These are phyloP conservation scores for Galerina sulciceps DNA, from an alignment of 768 basidiomycete genomes.

Conservation along the genomic window DNA sequence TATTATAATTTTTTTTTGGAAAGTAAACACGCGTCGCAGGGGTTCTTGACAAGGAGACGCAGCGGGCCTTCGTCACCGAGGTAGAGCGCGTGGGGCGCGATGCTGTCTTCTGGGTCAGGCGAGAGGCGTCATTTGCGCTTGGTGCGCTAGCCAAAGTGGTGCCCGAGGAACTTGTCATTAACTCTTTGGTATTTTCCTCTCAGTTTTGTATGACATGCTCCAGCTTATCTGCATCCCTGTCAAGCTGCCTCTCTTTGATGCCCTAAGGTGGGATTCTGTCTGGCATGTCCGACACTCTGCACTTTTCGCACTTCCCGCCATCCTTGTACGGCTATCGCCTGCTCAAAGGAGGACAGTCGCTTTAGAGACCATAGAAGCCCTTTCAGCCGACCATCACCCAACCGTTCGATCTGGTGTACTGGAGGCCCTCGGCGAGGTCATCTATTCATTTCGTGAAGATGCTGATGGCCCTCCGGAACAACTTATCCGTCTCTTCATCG, in stretches of 20 bases:
- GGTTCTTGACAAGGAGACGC: conserved; percentile 55
- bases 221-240: not conserved
- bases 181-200: conserved; percentile 53
- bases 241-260: conserved; percentile 85
- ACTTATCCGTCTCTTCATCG: conserved; percentile 79
- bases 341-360: conserved; percentile 65
- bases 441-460: conserved; percentile 77
- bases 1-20: conserved; percentile 22
- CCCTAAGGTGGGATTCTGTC: conserved; percentile 65
- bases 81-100: conserved; percentile 70
- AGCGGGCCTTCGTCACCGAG: conserved; percentile 73
- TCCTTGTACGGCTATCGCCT: conserved; percentile 68
- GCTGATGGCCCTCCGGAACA: conserved; percentile 72
- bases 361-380: conserved; percentile 62
- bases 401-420: conserved; percentile 80
- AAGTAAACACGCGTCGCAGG: conserved; percentile 43
- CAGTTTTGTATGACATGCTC: not conserved
- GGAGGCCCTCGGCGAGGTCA: conserved; percentile 88
- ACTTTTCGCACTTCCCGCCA: conserved; percentile 81
- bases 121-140: conserved; percentile 87
- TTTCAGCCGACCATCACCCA: conserved; percentile 65
- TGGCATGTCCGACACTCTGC: conserved; percentile 91
- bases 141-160: conserved; percentile 89
- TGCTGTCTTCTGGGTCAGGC: conserved; percentile 75
- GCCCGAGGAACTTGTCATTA: conserved; percentile 70